These are phyloP conservation scores for Eucalyptus leucophloia DNA, from an alignment of 345 rosid genomes.

Conservation along the genomic window DNA sequence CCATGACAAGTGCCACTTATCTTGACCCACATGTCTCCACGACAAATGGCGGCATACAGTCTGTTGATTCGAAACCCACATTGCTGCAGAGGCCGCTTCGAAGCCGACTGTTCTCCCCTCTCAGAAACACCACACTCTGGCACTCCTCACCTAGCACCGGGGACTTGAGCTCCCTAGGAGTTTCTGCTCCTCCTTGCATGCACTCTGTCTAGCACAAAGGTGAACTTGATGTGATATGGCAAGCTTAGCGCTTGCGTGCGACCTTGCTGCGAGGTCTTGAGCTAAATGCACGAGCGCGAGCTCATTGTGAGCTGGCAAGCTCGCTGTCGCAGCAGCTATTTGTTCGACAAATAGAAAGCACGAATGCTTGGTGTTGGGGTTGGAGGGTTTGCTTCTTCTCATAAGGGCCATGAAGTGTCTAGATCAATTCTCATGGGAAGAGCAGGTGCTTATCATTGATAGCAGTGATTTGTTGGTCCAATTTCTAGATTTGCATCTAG, in stretches of 20 bases:
- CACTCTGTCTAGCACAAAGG: not conserved
- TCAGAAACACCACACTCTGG: not conserved
- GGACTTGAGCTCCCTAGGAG: not conserved
- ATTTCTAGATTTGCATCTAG: not conserved
- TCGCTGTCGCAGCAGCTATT: not conserved
- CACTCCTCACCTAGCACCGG: not conserved
- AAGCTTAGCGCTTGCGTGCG: not conserved
- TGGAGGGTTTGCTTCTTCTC: not conserved
- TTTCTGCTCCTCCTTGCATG: no score
- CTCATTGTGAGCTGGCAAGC: not conserved
- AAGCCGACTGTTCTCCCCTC: not conserved
- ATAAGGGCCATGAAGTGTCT: not conserved
- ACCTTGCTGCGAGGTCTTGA: not conserved
- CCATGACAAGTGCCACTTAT: not conserved
- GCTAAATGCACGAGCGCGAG: not conserved
- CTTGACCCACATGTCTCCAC: not conserved
- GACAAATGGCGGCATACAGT: not conserved
- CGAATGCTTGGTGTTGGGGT: not conserved
- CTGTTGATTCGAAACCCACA: not conserved
- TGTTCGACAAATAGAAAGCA: not conserved
- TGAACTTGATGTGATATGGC: not conserved
- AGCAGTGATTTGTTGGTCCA: not conserved
- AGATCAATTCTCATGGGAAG: not conserved
- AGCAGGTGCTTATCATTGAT: not conserved
- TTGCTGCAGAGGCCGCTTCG: not conserved